phyloP scores from a whole-genome alignment of 2,329 filamentous ascomycete species.

The Aspergillus neoniger region DNA sequence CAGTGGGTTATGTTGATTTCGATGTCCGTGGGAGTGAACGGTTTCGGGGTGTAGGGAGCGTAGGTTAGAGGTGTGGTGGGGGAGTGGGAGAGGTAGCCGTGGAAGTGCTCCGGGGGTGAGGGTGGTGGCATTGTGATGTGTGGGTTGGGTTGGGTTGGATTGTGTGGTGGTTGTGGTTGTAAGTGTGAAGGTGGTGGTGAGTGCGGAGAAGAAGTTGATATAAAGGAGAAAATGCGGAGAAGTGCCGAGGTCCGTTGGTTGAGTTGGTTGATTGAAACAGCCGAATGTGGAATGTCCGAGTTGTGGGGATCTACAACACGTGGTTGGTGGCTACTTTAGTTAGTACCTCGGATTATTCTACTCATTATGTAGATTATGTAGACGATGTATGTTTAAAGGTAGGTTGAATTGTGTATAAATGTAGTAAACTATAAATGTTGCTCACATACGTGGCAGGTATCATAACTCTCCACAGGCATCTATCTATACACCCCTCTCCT shows the following conservation, averaged over 20 bases:
- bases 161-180: not conserved
- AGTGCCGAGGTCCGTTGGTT: not conserved
- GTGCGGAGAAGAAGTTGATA: not conserved
- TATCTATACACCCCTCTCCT: constrained; percentile 44
- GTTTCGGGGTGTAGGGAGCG: constrained; percentile 43
- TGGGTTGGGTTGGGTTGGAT: not conserved
- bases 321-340: not conserved
- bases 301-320: not conserved
- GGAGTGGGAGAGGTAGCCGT: constrained; percentile 44
- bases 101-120: constrained; percentile 30
- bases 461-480: not conserved
- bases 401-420: not conserved
- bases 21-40: constrained; percentile 61
- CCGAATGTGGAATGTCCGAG: not conserved
- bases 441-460: not conserved
- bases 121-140: not conserved
- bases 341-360: not conserved
- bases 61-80: constrained; percentile 35
- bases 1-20: constrained; percentile 68
- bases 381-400: not conserved
- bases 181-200: constrained; percentile 2
- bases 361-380: not conserved
- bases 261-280: not conserved
- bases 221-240: not conserved
- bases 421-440: not conserved